Evolutionary conservation across 768 basidiomycete species (phyloP).

Genomic region (Pleurotus ostreatus): DNA sequence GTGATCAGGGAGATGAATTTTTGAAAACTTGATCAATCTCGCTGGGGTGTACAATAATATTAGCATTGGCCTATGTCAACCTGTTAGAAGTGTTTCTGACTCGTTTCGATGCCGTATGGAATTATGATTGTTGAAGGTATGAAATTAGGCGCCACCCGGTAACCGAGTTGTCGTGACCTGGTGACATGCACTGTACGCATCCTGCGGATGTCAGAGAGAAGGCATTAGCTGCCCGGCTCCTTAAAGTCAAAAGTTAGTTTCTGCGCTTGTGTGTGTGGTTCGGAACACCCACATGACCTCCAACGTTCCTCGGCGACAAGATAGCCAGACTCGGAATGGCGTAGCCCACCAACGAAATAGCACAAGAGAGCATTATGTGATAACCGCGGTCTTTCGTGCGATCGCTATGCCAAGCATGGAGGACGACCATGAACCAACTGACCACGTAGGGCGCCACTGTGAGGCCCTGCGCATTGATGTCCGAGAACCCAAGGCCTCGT

Average conservation of each 20-base stretch:
- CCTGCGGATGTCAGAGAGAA: slow-evolving; percentile 48
- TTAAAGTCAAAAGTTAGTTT: slow-evolving; percentile 16
- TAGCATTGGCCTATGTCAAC: no score
- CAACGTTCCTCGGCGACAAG: slow-evolving; percentile 43
- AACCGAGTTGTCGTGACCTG: no score
- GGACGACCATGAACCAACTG: slow-evolving; percentile 52
- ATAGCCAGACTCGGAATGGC: slow-evolving; percentile 42
- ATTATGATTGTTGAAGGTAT: no score
- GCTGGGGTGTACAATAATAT: no score
- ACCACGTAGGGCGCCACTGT: slow-evolving; percentile 55
- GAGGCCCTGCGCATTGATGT: slow-evolving; percentile 54
- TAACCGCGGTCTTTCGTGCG: slow-evolving; percentile 49
- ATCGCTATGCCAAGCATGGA: slow-evolving; percentile 54
- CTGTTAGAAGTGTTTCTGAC: no score
- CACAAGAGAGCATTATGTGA: slow-evolving; percentile 49
- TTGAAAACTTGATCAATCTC: no score
- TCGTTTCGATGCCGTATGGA: no score
- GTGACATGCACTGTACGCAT: no score
- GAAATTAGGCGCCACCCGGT: no score
- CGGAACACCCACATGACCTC: slow-evolving; percentile 46
- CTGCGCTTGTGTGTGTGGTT: background rate
- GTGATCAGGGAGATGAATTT: no score
- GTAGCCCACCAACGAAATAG: slow-evolving; percentile 47
- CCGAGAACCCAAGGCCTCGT: slow-evolving; percentile 50
- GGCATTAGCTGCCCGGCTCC: slow-evolving; percentile 58